Percentiles rank a stretch among this genome's conserved stretches.
phyloP scores from a whole-genome alignment of 2,329 filamentous ascomycete genomes.

The Purpureocillium takamizusanense region DNA sequence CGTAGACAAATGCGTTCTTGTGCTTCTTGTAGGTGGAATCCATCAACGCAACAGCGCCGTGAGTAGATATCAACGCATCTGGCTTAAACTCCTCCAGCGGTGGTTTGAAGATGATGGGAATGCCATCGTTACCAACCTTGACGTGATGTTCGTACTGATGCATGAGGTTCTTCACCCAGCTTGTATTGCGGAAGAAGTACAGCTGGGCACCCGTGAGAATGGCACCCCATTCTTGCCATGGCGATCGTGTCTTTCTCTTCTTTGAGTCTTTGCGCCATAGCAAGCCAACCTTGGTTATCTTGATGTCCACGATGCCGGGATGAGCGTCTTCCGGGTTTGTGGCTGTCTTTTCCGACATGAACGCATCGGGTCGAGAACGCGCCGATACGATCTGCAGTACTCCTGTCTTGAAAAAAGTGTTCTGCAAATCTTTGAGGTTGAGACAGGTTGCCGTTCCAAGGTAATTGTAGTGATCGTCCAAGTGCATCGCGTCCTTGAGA shows the following conservation, averaged over 20 bases:
- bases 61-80: constrained; percentile 85
- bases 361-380: constrained; percentile 86
- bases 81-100: constrained; percentile 88
- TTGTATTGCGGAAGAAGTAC: constrained; percentile 90
- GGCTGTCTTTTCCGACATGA: constrained; percentile 79
- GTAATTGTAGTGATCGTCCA: constrained; percentile 90
- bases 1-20: constrained; percentile 89
- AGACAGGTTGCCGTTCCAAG: constrained; percentile 66
- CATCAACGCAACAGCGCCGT: constrained; percentile 80
- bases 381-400: constrained; percentile 92
- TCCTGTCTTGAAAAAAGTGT: constrained; percentile 83
- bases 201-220: constrained; percentile 94
- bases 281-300: constrained; percentile 90
- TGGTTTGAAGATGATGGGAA: constrained; percentile 81
- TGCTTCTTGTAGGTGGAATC: constrained; percentile 88
- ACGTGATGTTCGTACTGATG: constrained; percentile 78
- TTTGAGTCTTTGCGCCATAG: constrained; percentile 92
- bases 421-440: constrained; percentile 74
- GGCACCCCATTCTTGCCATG: constrained; percentile 98
- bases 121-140: constrained; percentile 65
- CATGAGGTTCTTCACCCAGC: constrained; percentile 87
- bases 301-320: constrained; percentile 92
- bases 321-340: constrained; percentile 80
- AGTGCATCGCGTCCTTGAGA: constrained; percentile 81
- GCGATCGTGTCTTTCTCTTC: constrained; percentile 87